Base-by-base conservation (phyloP, 2,329 filamentous ascomycete genomes). In the Davidsoniella virescens region DNA sequence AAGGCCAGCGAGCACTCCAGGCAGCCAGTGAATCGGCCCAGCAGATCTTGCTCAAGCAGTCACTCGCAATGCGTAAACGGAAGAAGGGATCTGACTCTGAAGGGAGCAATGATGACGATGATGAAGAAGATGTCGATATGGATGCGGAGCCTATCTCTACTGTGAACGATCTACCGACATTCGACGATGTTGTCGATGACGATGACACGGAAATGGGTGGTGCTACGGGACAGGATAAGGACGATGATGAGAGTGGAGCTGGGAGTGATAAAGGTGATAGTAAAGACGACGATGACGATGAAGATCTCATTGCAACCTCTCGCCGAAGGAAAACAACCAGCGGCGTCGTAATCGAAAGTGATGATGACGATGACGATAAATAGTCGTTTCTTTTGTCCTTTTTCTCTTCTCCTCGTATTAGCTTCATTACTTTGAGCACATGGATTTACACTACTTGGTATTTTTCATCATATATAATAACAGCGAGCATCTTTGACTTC, bases 301-400 rank as follows among this genome's bases (percentile, higher is more conserved):
- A 51, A 16, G 40, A 41, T 5, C 20, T 51, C 10, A 36, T 44
- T 12, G 26, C 26, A 8, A 16, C 48, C 1, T 14, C 29, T 6
- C 42, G 48, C 7, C 40, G 44, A 16, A 41, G 46, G 18, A 47
- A 45, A 12, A 53, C 48, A 8, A 51, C 41, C 37, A 40, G 52
- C 4, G 52, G 52, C 10, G 51, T 53, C 42, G 44, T 53, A n/a
- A 25, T 53, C 18, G 51, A 52, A 10, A 33, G 41, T 10, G 44
- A 40, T 26, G 52, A 50, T 10, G 48, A 51, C 7, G 48, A 50
- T 16, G 26, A 50, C 17, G 41, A 50, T 10, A 14, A 46, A 41
- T 17, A 39, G n/a, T 29, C 2, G 2, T 49, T 49, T 37, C n/a
- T 23, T 17, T 49, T 14, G 20, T 38, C 25, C n/a, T 44, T 42